phyloP scores from a whole-genome alignment of 768 basidiomycete species.

The Tricholoma hemisulphureum region DNA sequence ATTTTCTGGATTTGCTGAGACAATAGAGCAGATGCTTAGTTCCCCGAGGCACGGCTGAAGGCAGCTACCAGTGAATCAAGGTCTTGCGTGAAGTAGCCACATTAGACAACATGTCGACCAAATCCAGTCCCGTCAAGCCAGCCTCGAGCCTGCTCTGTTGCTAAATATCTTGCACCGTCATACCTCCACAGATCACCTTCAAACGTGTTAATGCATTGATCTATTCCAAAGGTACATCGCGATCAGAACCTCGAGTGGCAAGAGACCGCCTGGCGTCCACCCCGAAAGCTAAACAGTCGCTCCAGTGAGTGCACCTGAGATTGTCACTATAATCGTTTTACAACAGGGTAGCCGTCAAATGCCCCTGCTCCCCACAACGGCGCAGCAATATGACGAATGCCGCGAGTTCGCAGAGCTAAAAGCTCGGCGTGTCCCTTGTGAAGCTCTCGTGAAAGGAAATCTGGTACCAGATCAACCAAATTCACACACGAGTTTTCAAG shows the following conservation, averaged over 20 bases:
- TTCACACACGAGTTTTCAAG: neutral
- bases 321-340: conserved; percentile 30
- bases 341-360: conserved; percentile 32
- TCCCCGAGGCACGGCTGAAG: neutral
- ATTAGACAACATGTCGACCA: conserved; percentile 3
- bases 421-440: conserved; percentile 30
- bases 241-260: neutral
- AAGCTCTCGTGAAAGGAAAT: conserved; percentile 27
- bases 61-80: neutral
- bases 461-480: conserved; percentile 24
- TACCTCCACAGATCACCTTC: neutral
- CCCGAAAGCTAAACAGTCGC: conserved; percentile 22
- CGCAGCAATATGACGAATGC: conserved; percentile 23
- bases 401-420: conserved; percentile 15
- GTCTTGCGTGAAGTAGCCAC: neutral
- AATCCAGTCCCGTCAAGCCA: conserved; percentile 3
- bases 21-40: neutral
- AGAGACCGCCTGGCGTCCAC: conserved; percentile 19
- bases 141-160: conserved; percentile 1
- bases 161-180: conserved; percentile 7
- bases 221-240: neutral
- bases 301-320: conserved; percentile 28
- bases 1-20: neutral
- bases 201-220: conserved; percentile 3
- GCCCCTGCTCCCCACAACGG: conserved; percentile 36